Conservation (phyloP, 129 eudicot genomes). For the Arctium minus region DNA sequence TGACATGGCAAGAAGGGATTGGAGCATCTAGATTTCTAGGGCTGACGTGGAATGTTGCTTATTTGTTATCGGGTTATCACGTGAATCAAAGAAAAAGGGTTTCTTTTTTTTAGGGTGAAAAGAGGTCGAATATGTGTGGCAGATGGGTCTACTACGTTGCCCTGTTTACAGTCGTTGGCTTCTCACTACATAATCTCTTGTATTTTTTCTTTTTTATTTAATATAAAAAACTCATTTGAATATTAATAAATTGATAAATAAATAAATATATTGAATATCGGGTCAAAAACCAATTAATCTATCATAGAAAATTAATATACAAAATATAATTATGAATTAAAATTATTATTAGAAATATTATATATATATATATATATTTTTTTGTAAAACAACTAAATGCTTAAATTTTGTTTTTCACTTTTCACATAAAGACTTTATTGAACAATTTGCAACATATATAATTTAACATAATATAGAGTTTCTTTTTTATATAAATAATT, state of each 20-base stretch:
- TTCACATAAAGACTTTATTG: too few relatives aligned
- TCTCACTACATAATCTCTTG: conserved; percentile 22
- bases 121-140: conserved; percentile 54
- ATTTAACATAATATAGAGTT: too few relatives aligned
- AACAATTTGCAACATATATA: too few relatives aligned
- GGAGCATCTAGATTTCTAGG: conserved; percentile 45
- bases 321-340: too few relatives aligned
- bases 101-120: conserved; percentile 28
- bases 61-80: conserved; percentile 56
- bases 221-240: background rate
- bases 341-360: too few relatives aligned
- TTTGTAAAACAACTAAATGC: too few relatives aligned
- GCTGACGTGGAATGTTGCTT: conserved; percentile 55
- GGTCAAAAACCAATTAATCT: too few relatives aligned
- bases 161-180: conserved; percentile 50
- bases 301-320: too few relatives aligned
- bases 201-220: background rate
- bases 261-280: too few relatives aligned
- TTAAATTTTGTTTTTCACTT: too few relatives aligned
- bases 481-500: too few relatives aligned
- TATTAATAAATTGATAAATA: background rate
- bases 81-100: conserved; percentile 36
- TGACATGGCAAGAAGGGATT: conserved; percentile 49
- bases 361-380: too few relatives aligned
- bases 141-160: conserved; percentile 48